Conservation (phyloP, 2,329 filamentous ascomycete genomes). For the Huntiella savannae region DNA sequence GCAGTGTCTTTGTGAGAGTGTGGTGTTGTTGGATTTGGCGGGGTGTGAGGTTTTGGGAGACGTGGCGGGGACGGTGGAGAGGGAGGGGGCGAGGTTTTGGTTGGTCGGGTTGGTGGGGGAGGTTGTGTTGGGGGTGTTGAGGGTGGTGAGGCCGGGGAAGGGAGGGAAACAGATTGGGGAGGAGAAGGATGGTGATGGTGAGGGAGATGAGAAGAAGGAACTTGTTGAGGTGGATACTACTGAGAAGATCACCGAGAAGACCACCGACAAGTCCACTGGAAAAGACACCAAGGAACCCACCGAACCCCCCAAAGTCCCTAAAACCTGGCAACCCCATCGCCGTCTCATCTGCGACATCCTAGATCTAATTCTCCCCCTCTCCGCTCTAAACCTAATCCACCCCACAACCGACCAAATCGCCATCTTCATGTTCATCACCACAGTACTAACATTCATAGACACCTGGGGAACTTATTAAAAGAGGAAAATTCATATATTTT, state of each 20-base stretch:
- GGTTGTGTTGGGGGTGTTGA: constrained; percentile 24
- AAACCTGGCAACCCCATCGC: too few relatives aligned
- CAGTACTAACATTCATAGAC: constrained; percentile 37
- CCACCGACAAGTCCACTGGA: neutral
- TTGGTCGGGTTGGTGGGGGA: constrained; percentile 40
- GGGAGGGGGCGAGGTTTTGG: constrained; percentile 53
- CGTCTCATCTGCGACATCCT: constrained; percentile 35
- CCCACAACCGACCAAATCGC: too few relatives aligned
- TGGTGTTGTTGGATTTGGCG: constrained; percentile 37
- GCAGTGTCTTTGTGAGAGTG: constrained; percentile 48
- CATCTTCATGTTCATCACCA: constrained; percentile 39
- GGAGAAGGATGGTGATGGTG: constrained; percentile 11
- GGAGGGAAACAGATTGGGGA: constrained; percentile 8
- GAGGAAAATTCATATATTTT: neutral
- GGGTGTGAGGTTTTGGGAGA: constrained; percentile 25
- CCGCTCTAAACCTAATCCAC: too few relatives aligned
- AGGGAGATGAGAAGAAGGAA: constrained; percentile 19
- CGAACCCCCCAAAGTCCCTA: too few relatives aligned
- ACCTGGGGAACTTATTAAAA: constrained; percentile 36
- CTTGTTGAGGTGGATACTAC: constrained; percentile 16
- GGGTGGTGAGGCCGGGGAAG: constrained; percentile 21
- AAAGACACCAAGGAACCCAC: too few relatives aligned
- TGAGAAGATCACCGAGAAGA: neutral
- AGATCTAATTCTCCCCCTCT: constrained; percentile 33
- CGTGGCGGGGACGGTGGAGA: constrained; percentile 27